phyloP scores from a whole-genome alignment of 768 basidiomycete genomes.

The Chiua virens region DNA sequence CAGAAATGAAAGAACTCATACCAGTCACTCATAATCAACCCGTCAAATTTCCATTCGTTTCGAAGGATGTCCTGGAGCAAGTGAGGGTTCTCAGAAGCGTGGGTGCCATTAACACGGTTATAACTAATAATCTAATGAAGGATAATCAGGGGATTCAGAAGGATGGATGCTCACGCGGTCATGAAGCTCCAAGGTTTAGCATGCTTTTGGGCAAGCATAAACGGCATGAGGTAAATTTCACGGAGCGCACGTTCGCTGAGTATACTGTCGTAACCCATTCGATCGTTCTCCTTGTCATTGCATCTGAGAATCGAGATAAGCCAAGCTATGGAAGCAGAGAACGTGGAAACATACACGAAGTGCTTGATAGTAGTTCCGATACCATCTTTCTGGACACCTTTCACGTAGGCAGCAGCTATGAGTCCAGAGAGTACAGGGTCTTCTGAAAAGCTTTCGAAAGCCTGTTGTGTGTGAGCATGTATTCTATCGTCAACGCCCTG shows the following conservation, averaged over 20 bases:
- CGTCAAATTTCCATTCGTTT: constrained; percentile 74
- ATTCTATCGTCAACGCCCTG: neutral
- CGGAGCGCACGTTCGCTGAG: constrained; percentile 51
- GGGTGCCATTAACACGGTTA: constrained; percentile 76
- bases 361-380: constrained; percentile 81
- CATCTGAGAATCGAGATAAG: constrained; percentile 37
- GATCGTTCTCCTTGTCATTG: constrained; percentile 83
- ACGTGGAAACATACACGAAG: constrained; percentile 53
- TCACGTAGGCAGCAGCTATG: constrained; percentile 71
- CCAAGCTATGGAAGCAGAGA: neutral
- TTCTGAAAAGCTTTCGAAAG: constrained; percentile 79
- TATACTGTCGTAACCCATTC: constrained; percentile 57
- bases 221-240: constrained; percentile 64
- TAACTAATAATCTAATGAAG: constrained; percentile 39
- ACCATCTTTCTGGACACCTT: constrained; percentile 73
- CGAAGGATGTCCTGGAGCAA: constrained; percentile 63
- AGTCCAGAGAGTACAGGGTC: constrained; percentile 74
- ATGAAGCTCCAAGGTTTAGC: constrained; percentile 55
- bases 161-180: constrained; percentile 50
- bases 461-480: constrained; percentile 35
- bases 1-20: constrained; percentile 22
- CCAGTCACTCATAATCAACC: constrained; percentile 84
- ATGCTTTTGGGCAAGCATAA: constrained; percentile 54
- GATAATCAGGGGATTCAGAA: neutral
- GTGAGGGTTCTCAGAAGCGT: constrained; percentile 62